phyloP scores from a whole-genome alignment of 2,329 filamentous ascomycete genomes.

The Alternaria sp. region DNA sequence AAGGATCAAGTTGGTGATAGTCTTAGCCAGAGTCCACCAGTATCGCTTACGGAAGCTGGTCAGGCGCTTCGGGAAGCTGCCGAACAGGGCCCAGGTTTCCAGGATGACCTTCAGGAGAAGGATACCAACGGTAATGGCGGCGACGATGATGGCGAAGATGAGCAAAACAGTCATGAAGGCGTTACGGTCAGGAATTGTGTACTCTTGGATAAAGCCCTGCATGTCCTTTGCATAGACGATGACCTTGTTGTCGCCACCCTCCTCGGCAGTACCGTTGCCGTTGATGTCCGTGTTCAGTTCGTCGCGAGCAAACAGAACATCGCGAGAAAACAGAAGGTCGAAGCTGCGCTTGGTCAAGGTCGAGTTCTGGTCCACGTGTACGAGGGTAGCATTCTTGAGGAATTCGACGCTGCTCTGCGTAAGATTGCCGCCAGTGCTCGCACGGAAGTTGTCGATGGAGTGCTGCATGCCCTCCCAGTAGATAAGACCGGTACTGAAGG shows the following conservation, averaged over 20 bases:
- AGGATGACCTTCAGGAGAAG: slow-evolving; percentile 90
- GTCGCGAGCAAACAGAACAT: slow-evolving; percentile 65
- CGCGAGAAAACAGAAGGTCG: slow-evolving; percentile 62
- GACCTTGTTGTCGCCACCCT: slow-evolving; percentile 53
- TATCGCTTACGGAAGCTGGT: slow-evolving; percentile 92
- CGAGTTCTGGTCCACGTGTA: slow-evolving; percentile 70
- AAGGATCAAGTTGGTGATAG: slow-evolving; percentile 88
- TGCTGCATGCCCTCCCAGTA: slow-evolving; percentile 82
- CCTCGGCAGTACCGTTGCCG: slow-evolving; percentile 52
- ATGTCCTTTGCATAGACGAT: slow-evolving; percentile 75
- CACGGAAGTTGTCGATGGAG: slow-evolving; percentile 85
- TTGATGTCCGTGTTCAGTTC: slow-evolving; percentile 40
- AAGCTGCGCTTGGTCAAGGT: slow-evolving; percentile 63
- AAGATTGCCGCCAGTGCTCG: slow-evolving; percentile 83
- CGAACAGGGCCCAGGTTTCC: slow-evolving; percentile 90
- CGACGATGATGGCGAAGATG: slow-evolving; percentile 87
- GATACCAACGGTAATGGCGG: slow-evolving; percentile 83
- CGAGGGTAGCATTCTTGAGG: slow-evolving; percentile 78
- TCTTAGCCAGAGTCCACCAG: slow-evolving; percentile 90
- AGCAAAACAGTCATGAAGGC: slow-evolving; percentile 96
- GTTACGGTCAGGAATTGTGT: slow-evolving; percentile 86
- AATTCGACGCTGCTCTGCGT: slow-evolving; percentile 79
- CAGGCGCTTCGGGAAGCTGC: slow-evolving; percentile 81
- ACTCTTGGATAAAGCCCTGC: slow-evolving; percentile 81
- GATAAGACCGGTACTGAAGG: slow-evolving; percentile 85